Evolutionary conservation across 73 alveolate genomes (phyloP).

Genomic region (Strombidium stylifer): DNA sequence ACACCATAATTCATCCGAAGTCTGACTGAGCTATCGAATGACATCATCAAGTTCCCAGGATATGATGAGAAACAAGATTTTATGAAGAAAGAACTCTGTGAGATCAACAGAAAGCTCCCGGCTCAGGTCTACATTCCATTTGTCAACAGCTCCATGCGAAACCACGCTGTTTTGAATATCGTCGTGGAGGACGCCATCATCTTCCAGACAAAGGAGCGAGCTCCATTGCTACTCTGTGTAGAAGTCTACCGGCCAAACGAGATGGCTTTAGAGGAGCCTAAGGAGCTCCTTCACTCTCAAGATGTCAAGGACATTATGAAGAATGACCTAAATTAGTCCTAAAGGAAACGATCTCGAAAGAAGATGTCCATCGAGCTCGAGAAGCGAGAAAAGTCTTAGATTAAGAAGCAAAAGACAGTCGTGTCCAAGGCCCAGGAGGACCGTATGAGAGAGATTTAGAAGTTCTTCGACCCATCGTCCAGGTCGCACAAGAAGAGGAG

Average conservation of each 20-base stretch:
- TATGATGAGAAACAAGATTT: slow-evolving; percentile 55
- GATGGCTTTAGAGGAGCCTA: not conserved
- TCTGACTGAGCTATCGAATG: slow-evolving; percentile 68
- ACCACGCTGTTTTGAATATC: slow-evolving; percentile 68
- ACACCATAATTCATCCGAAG: slow-evolving; percentile 60
- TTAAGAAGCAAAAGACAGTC: too few relatives aligned
- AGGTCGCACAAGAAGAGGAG: slow-evolving; percentile 8
- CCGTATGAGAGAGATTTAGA: too few relatives aligned
- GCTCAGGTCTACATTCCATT: slow-evolving; percentile 73
- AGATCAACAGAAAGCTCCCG: slow-evolving; percentile 55
- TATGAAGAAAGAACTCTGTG: slow-evolving; percentile 30
- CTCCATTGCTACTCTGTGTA: slow-evolving; percentile 70
- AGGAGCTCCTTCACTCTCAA: not conserved
- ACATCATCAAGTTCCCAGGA: slow-evolving; percentile 44
- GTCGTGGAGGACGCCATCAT: slow-evolving; percentile 73
- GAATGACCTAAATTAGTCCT: not conserved
- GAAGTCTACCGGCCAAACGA: slow-evolving; percentile 82
- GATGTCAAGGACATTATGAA: not conserved
- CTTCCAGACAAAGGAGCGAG: slow-evolving; percentile 79
- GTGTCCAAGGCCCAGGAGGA: too few relatives aligned
- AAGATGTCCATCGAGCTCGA: too few relatives aligned
- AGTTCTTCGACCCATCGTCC: too few relatives aligned
- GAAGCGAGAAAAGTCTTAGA: too few relatives aligned
- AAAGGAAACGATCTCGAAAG: not conserved
- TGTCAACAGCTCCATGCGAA: slow-evolving; percentile 63